These are phyloP conservation scores for Chlamydomonas schloesseri DNA, from an alignment of 139 green algal species.

Conservation along the genomic window DNA sequence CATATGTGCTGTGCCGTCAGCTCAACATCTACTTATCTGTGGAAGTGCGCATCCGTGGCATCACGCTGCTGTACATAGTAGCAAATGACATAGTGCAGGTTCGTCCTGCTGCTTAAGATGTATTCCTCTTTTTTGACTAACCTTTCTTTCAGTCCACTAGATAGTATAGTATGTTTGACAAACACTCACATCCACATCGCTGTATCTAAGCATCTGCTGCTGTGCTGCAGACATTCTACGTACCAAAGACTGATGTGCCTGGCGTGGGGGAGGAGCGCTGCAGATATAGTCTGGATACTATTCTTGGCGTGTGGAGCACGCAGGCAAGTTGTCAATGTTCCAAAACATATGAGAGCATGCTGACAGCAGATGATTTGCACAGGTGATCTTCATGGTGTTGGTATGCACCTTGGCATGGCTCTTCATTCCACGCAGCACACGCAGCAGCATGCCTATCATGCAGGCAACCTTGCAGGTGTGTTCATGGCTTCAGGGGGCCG, in stretches of 20 bases:
- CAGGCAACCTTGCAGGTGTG: conserved; percentile 28
- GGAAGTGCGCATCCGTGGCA: conserved; percentile 8
- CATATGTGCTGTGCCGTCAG: conserved; percentile 25
- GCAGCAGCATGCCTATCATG: conserved; percentile 9
- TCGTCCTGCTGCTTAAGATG: too few relatives aligned
- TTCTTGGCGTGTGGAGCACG: conserved; percentile 7
- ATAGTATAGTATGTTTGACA: too few relatives aligned
- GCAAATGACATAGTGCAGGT: conserved; percentile 31
- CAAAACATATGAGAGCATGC: too few relatives aligned
- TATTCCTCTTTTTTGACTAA: too few relatives aligned
- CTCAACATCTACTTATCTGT: conserved; percentile 32
- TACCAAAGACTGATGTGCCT: background rate
- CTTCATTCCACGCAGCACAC: background rate
- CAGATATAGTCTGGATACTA: background rate
- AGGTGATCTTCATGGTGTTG: background rate
- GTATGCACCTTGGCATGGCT: conserved; percentile 15
- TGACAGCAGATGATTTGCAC: too few relatives aligned
- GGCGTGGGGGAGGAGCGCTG: background rate
- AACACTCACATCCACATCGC: too few relatives aligned
- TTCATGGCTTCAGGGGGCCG: too few relatives aligned
- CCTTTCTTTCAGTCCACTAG: too few relatives aligned
- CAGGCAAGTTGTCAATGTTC: background rate
- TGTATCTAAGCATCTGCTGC: too few relatives aligned
- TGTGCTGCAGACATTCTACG: background rate
- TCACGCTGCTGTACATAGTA: background rate